phyloP scores from a whole-genome alignment of 2,329 filamentous ascomycete genomes.

The Aspergillus sp. region DNA sequence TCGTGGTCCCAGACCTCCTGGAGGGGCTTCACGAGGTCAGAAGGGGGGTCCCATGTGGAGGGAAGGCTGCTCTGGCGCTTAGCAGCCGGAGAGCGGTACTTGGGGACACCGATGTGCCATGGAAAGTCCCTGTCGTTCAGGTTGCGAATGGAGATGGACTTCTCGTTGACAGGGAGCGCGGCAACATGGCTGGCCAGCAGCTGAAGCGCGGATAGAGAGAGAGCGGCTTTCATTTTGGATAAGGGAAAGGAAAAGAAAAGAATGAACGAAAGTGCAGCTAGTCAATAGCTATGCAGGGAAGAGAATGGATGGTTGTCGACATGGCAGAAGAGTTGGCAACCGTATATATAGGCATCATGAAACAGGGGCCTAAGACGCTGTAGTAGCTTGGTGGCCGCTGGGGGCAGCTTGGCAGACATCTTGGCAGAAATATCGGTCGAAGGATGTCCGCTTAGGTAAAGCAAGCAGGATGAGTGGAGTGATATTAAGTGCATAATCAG shows the following conservation, averaged over 20 bases:
- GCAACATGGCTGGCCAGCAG: constrained; percentile 18
- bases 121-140: constrained; percentile 5
- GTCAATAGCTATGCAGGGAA: constrained; percentile 7
- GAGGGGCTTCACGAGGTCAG: constrained; percentile 13
- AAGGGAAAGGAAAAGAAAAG: background rate
- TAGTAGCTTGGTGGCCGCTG: too few relatives aligned
- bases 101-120: background rate
- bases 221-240: constrained; percentile 12
- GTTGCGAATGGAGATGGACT: background rate
- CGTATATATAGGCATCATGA: background rate
- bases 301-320: background rate
- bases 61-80: constrained; percentile 9
- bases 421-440: too few relatives aligned
- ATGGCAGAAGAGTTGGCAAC: background rate
- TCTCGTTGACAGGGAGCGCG: constrained; percentile 6
- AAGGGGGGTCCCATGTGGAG: constrained; percentile 14
- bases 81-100: background rate
- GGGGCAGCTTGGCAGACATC: too few relatives aligned
- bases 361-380: background rate
- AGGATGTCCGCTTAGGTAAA: background rate
- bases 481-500: background rate
- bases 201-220: constrained; percentile 16
- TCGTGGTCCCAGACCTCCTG: constrained; percentile 19
- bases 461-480: background rate
- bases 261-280: constrained; percentile 1